Conservation (phyloP, 129 eudicot species). For the Helichrysum umbraculigerum region DNA sequence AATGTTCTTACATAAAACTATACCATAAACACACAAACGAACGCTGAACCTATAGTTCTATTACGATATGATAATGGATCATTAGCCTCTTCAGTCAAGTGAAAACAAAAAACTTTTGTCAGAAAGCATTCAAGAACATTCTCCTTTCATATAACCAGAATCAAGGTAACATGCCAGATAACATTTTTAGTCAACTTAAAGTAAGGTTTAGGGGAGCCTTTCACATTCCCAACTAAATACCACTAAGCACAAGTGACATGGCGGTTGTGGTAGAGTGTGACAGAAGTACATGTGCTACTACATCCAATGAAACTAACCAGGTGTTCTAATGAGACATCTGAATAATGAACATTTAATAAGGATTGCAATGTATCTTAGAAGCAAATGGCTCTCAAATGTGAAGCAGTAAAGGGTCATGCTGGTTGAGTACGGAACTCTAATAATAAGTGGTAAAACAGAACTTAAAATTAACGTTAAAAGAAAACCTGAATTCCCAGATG, state of each 20-base stretch:
- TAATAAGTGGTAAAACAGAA: not conserved
- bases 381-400: not conserved
- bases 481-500: constrained; percentile 76
- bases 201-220: no score
- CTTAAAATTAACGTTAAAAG: constrained; percentile 6
- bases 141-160: no score
- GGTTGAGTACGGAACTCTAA: constrained; percentile 5
- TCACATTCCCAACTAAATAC: no score
- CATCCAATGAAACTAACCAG: not conserved
- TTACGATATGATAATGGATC: not conserved
- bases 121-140: no score
- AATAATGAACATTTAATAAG: not conserved
- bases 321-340: not conserved
- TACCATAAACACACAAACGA: constrained; percentile 8
- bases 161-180: no score
- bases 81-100: constrained; percentile 9
- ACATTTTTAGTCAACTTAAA: no score
- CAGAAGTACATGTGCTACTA: no score
- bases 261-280: no score
- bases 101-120: not conserved
- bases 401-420: constrained; percentile 7
- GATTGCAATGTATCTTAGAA: not conserved
- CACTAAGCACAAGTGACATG: no score
- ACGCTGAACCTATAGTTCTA: not conserved
- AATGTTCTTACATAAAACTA: not conserved